Percentiles rank a stretch among this genome's conserved stretches.
phyloP scores from a whole-genome alignment of 176 grass and related monocot genomes.

The Oryza glumipatula region DNA sequence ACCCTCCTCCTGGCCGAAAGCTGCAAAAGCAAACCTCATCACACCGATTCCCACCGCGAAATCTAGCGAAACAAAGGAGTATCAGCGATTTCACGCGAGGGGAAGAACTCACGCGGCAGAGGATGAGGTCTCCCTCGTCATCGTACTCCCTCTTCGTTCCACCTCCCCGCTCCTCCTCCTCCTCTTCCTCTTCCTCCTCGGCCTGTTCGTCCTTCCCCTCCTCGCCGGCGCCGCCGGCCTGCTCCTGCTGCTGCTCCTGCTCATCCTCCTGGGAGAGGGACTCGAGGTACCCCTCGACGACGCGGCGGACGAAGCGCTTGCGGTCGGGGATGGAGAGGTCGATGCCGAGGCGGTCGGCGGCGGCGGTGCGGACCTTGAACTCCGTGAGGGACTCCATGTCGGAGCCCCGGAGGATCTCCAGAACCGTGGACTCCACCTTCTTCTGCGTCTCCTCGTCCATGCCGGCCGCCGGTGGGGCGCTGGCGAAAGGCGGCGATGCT shows the following conservation, averaged over 20 bases:
- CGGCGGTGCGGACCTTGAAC: conserved; percentile 62
- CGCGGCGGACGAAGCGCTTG: conserved; percentile 66
- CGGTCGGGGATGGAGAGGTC: conserved; percentile 67
- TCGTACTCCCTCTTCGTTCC: conserved; percentile 51
- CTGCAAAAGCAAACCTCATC: conserved; percentile 53
- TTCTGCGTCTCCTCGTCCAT: conserved; percentile 65
- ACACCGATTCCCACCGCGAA: conserved; percentile 18
- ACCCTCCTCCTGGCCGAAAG: conserved; percentile 81
- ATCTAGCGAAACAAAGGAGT: conserved; percentile 26
- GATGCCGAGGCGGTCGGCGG: conserved; percentile 68
- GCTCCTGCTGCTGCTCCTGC: neutral
- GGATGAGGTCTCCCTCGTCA: conserved; percentile 80
- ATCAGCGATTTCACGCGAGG: neutral
- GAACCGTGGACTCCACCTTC: conserved; percentile 66
- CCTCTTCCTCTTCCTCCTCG: conserved; percentile 22
- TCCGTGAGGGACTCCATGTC: conserved; percentile 74
- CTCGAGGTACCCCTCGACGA: conserved; percentile 70
- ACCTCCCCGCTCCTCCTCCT: neutral
- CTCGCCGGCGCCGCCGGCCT: neutral
- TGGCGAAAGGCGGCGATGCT: neutral
- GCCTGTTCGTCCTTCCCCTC: conserved; percentile 33
- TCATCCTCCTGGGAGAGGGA: conserved; percentile 39
- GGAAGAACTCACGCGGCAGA: conserved; percentile 69
- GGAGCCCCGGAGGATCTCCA: conserved; percentile 69
- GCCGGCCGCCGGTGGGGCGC: neutral